These are phyloP conservation scores for Botryotinia convoluta DNA, from an alignment of 2,329 filamentous ascomycete species.

Conservation along the genomic window DNA sequence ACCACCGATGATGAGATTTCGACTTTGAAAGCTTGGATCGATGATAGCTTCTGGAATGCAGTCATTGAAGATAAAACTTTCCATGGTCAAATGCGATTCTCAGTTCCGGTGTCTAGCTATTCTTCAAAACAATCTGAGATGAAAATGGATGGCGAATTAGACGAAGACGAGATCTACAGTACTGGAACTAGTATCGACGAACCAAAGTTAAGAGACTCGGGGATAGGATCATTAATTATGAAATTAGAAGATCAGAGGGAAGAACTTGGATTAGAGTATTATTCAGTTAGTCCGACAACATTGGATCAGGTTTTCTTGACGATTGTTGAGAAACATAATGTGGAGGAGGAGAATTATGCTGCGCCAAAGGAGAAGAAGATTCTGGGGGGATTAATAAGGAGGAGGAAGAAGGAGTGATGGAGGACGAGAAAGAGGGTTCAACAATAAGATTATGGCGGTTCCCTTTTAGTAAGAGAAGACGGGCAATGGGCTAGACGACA, in stretches of 20 bases:
- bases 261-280: constrained; percentile 73
- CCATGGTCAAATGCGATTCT: constrained; percentile 86
- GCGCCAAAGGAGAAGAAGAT: constrained; percentile 20
- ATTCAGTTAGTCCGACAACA: constrained; percentile 81
- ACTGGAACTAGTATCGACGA: constrained; percentile 21
- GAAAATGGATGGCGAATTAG: neutral
- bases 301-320: constrained; percentile 87
- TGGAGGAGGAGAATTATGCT: constrained; percentile 67
- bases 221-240: constrained; percentile 67
- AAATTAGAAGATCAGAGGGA: constrained; percentile 69
- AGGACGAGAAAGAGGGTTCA: neutral
- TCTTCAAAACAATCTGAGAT: constrained; percentile 37
- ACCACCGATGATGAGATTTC: constrained; percentile 68
- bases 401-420: neutral
- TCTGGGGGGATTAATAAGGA: neutral
- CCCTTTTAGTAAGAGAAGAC: neutral
- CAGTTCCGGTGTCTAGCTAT: constrained; percentile 52
- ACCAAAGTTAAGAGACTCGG: constrained; percentile 10
- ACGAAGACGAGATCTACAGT: constrained; percentile 30
- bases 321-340: constrained; percentile 77
- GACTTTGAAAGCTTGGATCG: constrained; percentile 64
- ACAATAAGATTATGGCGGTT: neutral
- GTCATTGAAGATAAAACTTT: constrained; percentile 71
- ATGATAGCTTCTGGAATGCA: constrained; percentile 58
- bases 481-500: neutral